A percentile compares a stretch with the other conserved stretches of the same genome.
Conservation (phyloP, 345 rosid genomes). For the Passiflora organensis region DNA sequence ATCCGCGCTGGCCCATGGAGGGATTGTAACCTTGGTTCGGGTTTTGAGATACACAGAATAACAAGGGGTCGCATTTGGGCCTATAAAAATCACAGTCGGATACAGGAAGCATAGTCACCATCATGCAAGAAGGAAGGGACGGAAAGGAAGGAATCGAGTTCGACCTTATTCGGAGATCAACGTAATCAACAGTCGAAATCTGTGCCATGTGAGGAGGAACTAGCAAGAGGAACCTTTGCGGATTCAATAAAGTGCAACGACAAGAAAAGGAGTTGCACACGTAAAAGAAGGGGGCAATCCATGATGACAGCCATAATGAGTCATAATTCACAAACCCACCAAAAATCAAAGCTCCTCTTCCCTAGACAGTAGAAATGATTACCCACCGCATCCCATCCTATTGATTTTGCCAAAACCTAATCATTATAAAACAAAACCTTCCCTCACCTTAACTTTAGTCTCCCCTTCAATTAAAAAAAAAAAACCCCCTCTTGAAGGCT, state of each 20-base stretch:
- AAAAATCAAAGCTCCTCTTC: slow-evolving; percentile 26
- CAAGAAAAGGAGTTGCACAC: slow-evolving; percentile 16
- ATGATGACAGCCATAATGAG: slow-evolving; percentile 24
- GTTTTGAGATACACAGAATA: too few relatives aligned
- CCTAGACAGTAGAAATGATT: slow-evolving; percentile 40
- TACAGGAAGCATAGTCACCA: too few relatives aligned
- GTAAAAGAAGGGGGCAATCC: slow-evolving; percentile 32
- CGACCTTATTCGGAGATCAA: too few relatives aligned
- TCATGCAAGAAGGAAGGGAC: not conserved
- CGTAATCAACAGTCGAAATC: too few relatives aligned
- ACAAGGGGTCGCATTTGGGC: too few relatives aligned
- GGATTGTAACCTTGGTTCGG: too few relatives aligned
- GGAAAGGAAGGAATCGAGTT: not conserved
- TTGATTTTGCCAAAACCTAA: slow-evolving; percentile 34
- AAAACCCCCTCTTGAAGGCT: too few relatives aligned
- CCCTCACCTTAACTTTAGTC: slow-evolving; percentile 22
- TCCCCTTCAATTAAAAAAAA: too few relatives aligned
- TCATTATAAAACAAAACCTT: slow-evolving; percentile 26
- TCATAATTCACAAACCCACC: slow-evolving; percentile 19
- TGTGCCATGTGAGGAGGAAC: too few relatives aligned
- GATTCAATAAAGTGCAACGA: not conserved
- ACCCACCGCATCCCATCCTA: slow-evolving; percentile 30
- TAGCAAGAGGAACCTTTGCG: too few relatives aligned
- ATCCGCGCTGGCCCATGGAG: too few relatives aligned
- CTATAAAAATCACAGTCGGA: too few relatives aligned